phyloP scores from a whole-genome alignment of 106 monocot genomes.

The Dioscorea dumetorum region DNA sequence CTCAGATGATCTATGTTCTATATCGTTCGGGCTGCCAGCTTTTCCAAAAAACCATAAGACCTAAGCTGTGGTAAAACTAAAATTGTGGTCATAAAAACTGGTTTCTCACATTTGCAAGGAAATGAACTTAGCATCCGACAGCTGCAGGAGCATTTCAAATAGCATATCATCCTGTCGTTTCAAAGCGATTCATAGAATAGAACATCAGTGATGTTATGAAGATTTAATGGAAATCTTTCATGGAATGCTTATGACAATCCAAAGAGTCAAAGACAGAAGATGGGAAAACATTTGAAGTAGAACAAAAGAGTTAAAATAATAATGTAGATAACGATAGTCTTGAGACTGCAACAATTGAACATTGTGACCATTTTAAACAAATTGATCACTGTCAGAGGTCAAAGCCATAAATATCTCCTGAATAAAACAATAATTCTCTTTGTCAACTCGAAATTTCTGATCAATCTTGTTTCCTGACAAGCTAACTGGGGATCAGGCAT shows the following conservation, averaged over 20 bases:
- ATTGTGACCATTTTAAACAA: too few relatives aligned
- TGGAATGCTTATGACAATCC: neutral
- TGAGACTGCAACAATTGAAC: too few relatives aligned
- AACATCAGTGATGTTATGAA: neutral
- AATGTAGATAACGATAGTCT: too few relatives aligned
- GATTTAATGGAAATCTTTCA: neutral
- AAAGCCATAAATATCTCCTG: too few relatives aligned
- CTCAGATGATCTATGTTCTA: slow-evolving; percentile 9
- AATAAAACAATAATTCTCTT: too few relatives aligned
- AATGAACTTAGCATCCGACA: slow-evolving; percentile 44
- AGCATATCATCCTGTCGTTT: slow-evolving; percentile 83
- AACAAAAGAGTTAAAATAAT: neutral
- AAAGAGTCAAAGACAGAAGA: neutral
- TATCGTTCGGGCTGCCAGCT: slow-evolving; percentile 27
- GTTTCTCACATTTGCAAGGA: slow-evolving; percentile 38
- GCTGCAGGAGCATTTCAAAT: slow-evolving; percentile 69
- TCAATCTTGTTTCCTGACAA: too few relatives aligned
- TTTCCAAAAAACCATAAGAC: slow-evolving; percentile 8
- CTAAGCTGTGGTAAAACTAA: neutral
- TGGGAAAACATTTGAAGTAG: neutral
- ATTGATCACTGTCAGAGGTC: too few relatives aligned
- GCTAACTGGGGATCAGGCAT: too few relatives aligned
- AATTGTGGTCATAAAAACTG: neutral
- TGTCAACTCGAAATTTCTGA: too few relatives aligned
- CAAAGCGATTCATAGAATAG: neutral